A percentile compares a stretch with the other conserved stretches of the same genome.
Evolutionary conservation across 2,329 filamentous ascomycete genomes (phyloP).

Genomic region (Coleophoma cylindrospora): DNA sequence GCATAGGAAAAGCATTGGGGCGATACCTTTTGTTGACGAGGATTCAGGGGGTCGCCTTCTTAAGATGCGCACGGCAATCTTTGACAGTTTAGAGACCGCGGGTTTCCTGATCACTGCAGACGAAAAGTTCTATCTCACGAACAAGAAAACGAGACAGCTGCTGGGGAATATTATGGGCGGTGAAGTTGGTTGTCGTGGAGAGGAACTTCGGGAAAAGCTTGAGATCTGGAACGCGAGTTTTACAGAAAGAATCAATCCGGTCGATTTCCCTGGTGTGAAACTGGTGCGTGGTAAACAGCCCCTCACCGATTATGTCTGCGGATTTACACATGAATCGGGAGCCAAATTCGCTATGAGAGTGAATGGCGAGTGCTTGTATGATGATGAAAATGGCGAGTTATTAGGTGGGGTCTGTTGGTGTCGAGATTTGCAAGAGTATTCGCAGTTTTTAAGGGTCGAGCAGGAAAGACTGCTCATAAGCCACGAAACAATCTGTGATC

Average conservation of each 20-base stretch:
- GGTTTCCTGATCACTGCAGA: constrained; percentile 15
- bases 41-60: constrained; percentile 2
- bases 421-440: constrained; percentile 13
- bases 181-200: constrained; percentile 7
- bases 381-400: constrained; percentile 16
- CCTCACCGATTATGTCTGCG: constrained; percentile 11
- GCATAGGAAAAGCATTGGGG: background rate
- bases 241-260: constrained; percentile 1
- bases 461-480: constrained; percentile 9
- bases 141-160: constrained; percentile 10
- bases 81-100: constrained; percentile 10
- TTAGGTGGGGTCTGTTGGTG: constrained; percentile 19
- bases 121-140: constrained; percentile 13
- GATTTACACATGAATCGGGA: constrained; percentile 11
- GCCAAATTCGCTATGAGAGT: constrained; percentile 9
- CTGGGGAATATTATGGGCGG: constrained; percentile 14
- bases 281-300: constrained; percentile 5
- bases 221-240: constrained; percentile 16
- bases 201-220: constrained; percentile 2
- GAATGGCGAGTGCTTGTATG: constrained; percentile 18
- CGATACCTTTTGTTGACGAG: background rate
- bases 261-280: constrained; percentile 10
- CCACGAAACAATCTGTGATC: constrained; percentile 17
- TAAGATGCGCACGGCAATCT: constrained; percentile 13
- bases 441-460: constrained; percentile 7